Conservation (phyloP, 805 yeast genomes). For the Clavispora asparagi region DNA sequence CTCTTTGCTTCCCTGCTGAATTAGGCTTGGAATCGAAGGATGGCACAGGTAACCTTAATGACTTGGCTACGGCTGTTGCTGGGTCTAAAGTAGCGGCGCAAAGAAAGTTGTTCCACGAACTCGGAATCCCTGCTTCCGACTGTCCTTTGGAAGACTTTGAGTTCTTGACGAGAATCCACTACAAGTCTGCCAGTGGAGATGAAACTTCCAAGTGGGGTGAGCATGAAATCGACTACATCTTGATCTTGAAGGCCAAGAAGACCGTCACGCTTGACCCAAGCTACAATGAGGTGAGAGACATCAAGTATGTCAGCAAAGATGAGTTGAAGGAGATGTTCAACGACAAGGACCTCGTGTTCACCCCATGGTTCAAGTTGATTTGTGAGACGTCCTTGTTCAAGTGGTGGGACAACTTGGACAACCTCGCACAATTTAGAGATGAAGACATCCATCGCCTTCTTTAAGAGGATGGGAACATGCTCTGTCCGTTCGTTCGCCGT, state of each 20-base stretch:
- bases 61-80: conserved; percentile 52
- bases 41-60: conserved; percentile 15
- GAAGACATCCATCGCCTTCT: conserved; percentile 47
- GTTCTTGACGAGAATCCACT: conserved; percentile 90
- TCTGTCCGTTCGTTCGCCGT: not conserved
- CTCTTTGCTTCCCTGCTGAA: conserved; percentile 78
- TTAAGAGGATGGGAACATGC: conserved; percentile 10
- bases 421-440: conserved; percentile 46
- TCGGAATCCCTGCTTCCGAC: conserved; percentile 68
- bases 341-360: conserved; percentile 63
- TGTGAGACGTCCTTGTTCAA: conserved; percentile 85
- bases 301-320: conserved; percentile 62
- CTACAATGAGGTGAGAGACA: conserved; percentile 71
- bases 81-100: conserved; percentile 89
- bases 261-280: conserved; percentile 59
- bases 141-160: conserved; percentile 65
- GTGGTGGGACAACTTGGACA: conserved; percentile 85
- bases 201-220: conserved; percentile 79
- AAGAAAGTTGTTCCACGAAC: conserved; percentile 87
- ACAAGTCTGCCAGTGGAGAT: conserved; percentile 75
- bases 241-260: conserved; percentile 60
- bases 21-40: conserved; percentile 45
- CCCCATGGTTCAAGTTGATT: conserved; percentile 98
- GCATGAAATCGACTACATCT: conserved; percentile 93
- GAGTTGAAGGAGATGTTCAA: conserved; percentile 74